phyloP scores from a whole-genome alignment of 148 eudicot genomes.

The Arbutus unedo region DNA sequence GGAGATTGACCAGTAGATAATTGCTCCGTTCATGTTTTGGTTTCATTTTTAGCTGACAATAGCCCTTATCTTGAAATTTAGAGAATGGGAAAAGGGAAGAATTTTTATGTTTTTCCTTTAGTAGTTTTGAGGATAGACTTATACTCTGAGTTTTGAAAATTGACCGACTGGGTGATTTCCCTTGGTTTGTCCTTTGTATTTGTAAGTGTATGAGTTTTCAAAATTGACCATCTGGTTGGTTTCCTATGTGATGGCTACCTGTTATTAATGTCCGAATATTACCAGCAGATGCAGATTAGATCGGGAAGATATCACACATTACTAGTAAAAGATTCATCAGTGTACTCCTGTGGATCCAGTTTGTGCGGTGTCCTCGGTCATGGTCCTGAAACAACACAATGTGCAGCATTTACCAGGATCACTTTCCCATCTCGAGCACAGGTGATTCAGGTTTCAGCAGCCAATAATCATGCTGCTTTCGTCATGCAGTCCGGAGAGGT shows the following conservation, averaged over 20 bases:
- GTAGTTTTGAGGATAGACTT: background rate
- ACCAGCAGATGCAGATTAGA: slow-evolving; percentile 87
- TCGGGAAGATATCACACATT: slow-evolving; percentile 88
- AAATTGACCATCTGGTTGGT: background rate
- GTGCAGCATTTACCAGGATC: slow-evolving; percentile 63
- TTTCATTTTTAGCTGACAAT: background rate
- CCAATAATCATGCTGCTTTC: slow-evolving; percentile 95
- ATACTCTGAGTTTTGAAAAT: background rate
- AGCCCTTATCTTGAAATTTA: background rate
- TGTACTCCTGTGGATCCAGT: slow-evolving; percentile 90
- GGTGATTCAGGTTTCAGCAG: slow-evolving; percentile 80
- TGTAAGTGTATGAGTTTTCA: background rate
- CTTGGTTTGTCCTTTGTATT: background rate
- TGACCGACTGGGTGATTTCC: background rate
- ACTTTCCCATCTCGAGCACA: slow-evolving; percentile 56
- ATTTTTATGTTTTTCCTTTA: background rate
- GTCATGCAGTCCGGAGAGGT: slow-evolving; percentile 87
- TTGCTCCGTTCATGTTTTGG: background rate
- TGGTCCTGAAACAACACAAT: slow-evolving; percentile 85
- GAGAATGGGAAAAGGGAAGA: background rate
- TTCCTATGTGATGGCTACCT: background rate
- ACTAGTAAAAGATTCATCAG: slow-evolving; percentile 68
- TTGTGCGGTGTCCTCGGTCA: slow-evolving; percentile 98
- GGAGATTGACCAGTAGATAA: background rate
- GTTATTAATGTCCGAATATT: slow-evolving; percentile 10